A percentile compares a stretch with the other conserved stretches of the same genome.
Conservation (phyloP, 2,329 filamentous ascomycete species). For the Akanthomyces dipterigenus region DNA sequence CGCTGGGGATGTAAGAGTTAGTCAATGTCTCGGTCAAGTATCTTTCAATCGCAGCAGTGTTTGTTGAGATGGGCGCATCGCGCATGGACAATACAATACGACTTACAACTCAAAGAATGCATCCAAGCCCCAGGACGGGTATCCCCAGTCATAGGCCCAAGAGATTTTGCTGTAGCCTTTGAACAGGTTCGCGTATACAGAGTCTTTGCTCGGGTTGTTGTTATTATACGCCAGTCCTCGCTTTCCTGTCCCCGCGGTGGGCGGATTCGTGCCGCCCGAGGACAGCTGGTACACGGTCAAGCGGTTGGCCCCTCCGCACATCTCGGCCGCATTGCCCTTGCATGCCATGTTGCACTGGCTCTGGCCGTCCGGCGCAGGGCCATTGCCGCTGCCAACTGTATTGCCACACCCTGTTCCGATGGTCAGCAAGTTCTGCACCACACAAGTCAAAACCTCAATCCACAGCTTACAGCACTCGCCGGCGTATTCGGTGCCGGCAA, state of each 20-base stretch:
- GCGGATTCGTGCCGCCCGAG: not conserved
- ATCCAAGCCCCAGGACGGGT: not conserved
- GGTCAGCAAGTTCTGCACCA: not conserved
- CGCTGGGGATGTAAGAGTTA: not conserved
- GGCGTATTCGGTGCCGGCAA: not conserved
- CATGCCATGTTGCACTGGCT: not conserved
- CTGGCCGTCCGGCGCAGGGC: not conserved
- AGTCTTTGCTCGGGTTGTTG: not conserved
- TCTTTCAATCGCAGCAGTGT: not conserved
- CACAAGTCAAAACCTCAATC: not conserved
- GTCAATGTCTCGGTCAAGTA: not conserved
- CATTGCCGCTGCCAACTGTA: not conserved
- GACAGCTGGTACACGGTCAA: not conserved
- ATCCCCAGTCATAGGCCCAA: not conserved
- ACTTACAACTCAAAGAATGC: not conserved
- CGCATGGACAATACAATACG: not conserved
- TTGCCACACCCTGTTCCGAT: not conserved
- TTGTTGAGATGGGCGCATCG: not conserved
- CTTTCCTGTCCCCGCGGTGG: not conserved
- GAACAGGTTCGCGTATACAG: not conserved
- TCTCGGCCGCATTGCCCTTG: not conserved
- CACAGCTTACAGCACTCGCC: not conserved
- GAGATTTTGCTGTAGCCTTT: not conserved
- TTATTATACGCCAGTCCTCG: not conserved
- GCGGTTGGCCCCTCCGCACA: not conserved